Evolutionary conservation across 129 eudicot genomes (phyloP).

Genomic region (Lactuca sativa): DNA sequence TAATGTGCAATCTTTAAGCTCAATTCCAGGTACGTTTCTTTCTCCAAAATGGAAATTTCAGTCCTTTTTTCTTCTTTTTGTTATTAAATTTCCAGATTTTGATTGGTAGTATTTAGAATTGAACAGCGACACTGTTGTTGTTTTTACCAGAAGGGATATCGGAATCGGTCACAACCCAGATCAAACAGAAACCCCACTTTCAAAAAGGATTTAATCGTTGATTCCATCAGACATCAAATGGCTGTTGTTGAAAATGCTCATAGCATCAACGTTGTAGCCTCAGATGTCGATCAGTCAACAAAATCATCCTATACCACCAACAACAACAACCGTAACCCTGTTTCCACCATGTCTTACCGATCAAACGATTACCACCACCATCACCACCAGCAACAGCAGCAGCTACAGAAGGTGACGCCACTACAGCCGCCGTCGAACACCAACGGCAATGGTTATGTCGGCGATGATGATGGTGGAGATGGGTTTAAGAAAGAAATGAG

Average conservation of each 20-base stretch:
- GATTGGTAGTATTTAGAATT: slow-evolving; percentile 16
- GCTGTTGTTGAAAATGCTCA: slow-evolving; percentile 26
- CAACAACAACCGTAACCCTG: slow-evolving; percentile 5
- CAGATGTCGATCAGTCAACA: slow-evolving; percentile 31
- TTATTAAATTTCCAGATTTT: slow-evolving; percentile 21
- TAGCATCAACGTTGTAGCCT: slow-evolving; percentile 18
- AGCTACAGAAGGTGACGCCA: slow-evolving; percentile 20
- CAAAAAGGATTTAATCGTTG: slow-evolving; percentile 17
- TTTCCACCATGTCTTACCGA: slow-evolving; percentile 15
- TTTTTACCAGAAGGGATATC: background rate
- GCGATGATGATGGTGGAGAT: slow-evolving; percentile 32
- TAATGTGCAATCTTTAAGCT: slow-evolving; percentile 33
- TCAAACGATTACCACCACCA: slow-evolving; percentile 29
- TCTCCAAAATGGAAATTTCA: slow-evolving; percentile 21
- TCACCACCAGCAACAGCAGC: slow-evolving; percentile 12
- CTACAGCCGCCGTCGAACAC: slow-evolving; percentile 4
- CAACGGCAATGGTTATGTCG: slow-evolving; percentile 16
- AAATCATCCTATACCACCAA: slow-evolving; percentile 13
- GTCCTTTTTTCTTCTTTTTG: background rate
- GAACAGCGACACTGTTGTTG: slow-evolving; percentile 13
- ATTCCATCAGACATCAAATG: slow-evolving; percentile 22
- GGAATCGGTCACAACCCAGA: background rate
- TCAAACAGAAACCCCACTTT: slow-evolving; percentile 10
- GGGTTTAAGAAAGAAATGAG: slow-evolving; percentile 67
- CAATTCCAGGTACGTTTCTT: slow-evolving; percentile 31